Percentiles rank a stretch among this genome's conserved stretches.
These are phyloP conservation scores for Geosmithia flava DNA, from an alignment of 2,329 filamentous ascomycete species.

Conservation along the genomic window DNA sequence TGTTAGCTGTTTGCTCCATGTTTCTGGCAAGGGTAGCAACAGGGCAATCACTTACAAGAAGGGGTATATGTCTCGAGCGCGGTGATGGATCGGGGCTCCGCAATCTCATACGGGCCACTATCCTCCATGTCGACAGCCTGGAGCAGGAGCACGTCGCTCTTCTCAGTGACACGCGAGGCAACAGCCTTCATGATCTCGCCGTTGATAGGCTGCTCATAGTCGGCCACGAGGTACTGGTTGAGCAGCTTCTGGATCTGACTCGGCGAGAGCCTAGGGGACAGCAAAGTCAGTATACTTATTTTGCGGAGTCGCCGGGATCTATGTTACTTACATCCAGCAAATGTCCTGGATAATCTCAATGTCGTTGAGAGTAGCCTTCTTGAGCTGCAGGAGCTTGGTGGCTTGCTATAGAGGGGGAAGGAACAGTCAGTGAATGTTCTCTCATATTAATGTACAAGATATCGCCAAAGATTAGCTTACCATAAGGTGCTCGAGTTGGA, in stretches of 20 bases:
- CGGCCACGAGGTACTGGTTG: constrained; percentile 96
- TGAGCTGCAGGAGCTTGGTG: constrained; percentile 92
- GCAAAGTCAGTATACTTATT: constrained; percentile 4
- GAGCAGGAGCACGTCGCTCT: constrained; percentile 89
- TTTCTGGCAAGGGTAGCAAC: not conserved
- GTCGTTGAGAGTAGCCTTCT: constrained; percentile 97
- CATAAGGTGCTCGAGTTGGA: constrained; percentile 97
- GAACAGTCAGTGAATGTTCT: constrained; percentile 12
- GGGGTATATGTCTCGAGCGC: constrained; percentile 97
- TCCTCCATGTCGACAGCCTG: constrained; percentile 98
- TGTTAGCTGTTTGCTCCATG: constrained; percentile 10
- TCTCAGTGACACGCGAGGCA: constrained; percentile 91
- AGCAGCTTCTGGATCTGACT: constrained; percentile 98
- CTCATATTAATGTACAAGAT: not conserved
- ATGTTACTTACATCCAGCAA: constrained; percentile 83
- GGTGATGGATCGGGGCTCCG: constrained; percentile 89
- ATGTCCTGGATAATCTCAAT: constrained; percentile 99
- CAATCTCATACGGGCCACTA: constrained; percentile 95
- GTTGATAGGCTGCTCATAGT: constrained; percentile 99
- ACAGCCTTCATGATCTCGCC: constrained; percentile 99
- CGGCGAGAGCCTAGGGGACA: constrained; percentile 62
- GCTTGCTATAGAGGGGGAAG: constrained; percentile 53
- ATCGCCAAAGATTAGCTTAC: constrained; percentile 27
- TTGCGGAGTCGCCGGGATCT: not conserved
- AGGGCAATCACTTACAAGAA: constrained; percentile 55